Percentiles rank a stretch among this genome's conserved stretches.
phyloP scores from a whole-genome alignment of 306 rosid genomes.

The Dalbergia cultrata region DNA sequence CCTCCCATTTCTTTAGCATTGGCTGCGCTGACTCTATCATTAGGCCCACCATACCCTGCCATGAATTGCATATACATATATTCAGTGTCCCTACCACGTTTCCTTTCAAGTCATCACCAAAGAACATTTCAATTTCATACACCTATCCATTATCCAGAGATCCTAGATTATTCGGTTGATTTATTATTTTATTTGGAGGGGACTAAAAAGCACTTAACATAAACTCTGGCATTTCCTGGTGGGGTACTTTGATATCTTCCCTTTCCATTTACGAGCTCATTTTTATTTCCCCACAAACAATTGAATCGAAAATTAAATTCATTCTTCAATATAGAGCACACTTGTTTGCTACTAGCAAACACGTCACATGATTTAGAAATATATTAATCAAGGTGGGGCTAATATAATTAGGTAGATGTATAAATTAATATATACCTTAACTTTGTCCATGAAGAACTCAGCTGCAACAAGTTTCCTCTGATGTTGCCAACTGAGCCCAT shows the following conservation, averaged over 20 bases:
- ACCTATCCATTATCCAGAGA: not conserved
- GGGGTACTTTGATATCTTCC: not conserved
- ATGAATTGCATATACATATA: slow-evolving; percentile 7
- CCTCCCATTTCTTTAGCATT: slow-evolving; percentile 72
- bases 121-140: not conserved
- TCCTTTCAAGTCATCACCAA: not conserved
- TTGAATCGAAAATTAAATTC: slow-evolving; percentile 4
- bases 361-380: not conserved
- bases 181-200: slow-evolving; percentile 1
- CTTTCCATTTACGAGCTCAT: not conserved
- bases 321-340: not conserved
- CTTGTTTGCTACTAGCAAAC: not conserved
- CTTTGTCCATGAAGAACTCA: slow-evolving; percentile 90
- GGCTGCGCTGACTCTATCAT: slow-evolving; percentile 74
- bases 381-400: not conserved
- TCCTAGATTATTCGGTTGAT: not conserved
- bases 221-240: slow-evolving; percentile 8
- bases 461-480: slow-evolving; percentile 93
- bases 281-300: slow-evolving; percentile 11
- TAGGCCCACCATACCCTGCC: slow-evolving; percentile 86
- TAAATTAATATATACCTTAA: slow-evolving; percentile 59
- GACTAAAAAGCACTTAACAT: not conserved
- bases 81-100: slow-evolving; percentile 31
- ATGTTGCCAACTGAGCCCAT: slow-evolving; percentile 77
- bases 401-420: not conserved